phyloP scores from a whole-genome alignment of 2,329 filamentous ascomycete species.

The Cytospora leucostoma region DNA sequence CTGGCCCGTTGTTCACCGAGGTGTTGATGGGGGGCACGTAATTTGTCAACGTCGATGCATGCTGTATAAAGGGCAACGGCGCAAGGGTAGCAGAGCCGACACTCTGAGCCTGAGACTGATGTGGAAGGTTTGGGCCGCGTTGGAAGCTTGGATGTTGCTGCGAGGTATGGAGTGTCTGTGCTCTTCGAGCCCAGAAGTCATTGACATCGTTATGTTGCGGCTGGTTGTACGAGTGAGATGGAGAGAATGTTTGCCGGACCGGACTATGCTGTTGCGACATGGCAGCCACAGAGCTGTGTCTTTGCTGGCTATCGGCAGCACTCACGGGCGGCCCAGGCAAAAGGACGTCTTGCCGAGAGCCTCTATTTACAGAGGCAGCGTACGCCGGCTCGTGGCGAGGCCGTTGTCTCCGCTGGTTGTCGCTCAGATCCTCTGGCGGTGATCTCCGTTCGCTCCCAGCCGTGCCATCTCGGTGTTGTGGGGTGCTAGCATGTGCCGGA shows the following conservation, averaged over 20 bases:
- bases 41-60: background rate
- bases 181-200: conserved; percentile 9
- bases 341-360: conserved; percentile 33
- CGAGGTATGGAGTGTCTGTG: conserved; percentile 5
- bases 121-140: conserved; percentile 1
- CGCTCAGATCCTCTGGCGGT: conserved; percentile 34
- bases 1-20: background rate
- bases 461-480: conserved; percentile 5
- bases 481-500: conserved; percentile 1
- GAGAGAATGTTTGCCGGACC: conserved; percentile 4
- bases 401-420: conserved; percentile 37
- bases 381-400: conserved; percentile 33
- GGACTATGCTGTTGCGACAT: conserved; percentile 17
- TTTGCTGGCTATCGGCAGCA: conserved; percentile 5
- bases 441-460: conserved; percentile 29
- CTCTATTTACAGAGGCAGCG: conserved; percentile 30
- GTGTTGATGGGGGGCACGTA: conserved; percentile 4
- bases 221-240: conserved; percentile 1
- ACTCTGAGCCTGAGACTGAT: conserved; percentile 3
- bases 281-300: conserved; percentile 6
- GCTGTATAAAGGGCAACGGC: conserved; percentile 9
- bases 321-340: conserved; percentile 28
- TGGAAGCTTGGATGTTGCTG: conserved; percentile 15
- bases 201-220: background rate
- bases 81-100: conserved; percentile 11